These are phyloP conservation scores for Bullera alba DNA, from an alignment of 768 basidiomycete genomes.

Conservation along the genomic window DNA sequence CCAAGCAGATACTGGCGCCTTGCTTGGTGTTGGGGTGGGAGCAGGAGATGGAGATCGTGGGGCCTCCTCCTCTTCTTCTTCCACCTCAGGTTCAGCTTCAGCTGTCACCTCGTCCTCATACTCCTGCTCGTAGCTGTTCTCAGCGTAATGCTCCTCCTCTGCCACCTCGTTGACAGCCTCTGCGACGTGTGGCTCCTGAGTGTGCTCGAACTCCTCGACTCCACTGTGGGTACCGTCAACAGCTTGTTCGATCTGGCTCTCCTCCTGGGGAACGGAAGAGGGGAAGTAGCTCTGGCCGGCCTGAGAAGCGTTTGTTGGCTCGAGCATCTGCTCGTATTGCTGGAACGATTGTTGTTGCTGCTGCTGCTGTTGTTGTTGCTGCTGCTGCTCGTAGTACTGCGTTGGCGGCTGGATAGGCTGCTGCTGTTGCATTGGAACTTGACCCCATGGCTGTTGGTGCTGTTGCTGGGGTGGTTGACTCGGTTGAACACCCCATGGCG, in stretches of 20 bases:
- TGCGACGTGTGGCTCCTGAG: background rate
- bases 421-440: background rate
- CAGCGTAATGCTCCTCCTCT: slow-evolving; percentile 4
- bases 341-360: too few species aligned
- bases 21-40: background rate
- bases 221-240: background rate
- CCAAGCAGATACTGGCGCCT: slow-evolving; percentile 24
- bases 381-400: background rate
- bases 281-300: too few species aligned
- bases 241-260: too few species aligned
- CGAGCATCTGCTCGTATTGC: too few species aligned
- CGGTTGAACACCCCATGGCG: slow-evolving; percentile 30
- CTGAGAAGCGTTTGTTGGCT: too few species aligned
- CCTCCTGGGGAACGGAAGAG: too few species aligned
- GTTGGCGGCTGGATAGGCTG: slow-evolving; percentile 2
- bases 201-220: background rate
- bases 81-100: background rate
- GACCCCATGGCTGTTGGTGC: slow-evolving; percentile 15
- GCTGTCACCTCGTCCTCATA: background rate
- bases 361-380: background rate
- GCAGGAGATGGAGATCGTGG: slow-evolving; percentile 6
- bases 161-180: slow-evolving; percentile 4
- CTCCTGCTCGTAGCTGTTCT: too few species aligned
- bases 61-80: slow-evolving; percentile 4
- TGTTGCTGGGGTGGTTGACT: slow-evolving; percentile 18